phyloP scores from a whole-genome alignment of 2,329 filamentous ascomycete genomes.

The Talaromyces sp. region DNA sequence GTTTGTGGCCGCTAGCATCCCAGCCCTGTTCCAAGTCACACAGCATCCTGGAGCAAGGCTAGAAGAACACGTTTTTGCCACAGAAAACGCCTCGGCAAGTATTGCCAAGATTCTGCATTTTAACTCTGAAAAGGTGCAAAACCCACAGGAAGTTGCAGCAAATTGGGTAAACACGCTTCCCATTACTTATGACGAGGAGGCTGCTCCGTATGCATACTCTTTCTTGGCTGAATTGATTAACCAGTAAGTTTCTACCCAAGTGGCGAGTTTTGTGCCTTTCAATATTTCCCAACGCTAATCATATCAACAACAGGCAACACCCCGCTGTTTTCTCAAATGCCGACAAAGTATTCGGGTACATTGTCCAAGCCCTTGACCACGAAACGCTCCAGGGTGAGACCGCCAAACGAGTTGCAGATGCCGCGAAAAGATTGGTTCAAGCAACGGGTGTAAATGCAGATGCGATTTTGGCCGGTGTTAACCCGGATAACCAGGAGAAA shows the following conservation, averaged over 20 bases:
- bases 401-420: constrained; percentile 67
- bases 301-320: constrained; percentile 63
- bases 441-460: constrained; percentile 70
- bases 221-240: constrained; percentile 90
- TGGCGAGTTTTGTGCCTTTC: neutral
- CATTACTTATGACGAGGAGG: constrained; percentile 92
- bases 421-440: constrained; percentile 72
- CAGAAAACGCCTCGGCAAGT: constrained; percentile 92
- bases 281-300: constrained; percentile 12
- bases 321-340: constrained; percentile 73
- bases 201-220: constrained; percentile 89
- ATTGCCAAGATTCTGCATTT: constrained; percentile 96
- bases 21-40: constrained; percentile 77
- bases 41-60: constrained; percentile 74
- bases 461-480: constrained; percentile 68
- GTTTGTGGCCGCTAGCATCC: constrained; percentile 75
- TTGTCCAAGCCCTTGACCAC: constrained; percentile 83
- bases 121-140: constrained; percentile 70
- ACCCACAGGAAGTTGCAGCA: constrained; percentile 69
- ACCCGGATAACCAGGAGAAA: constrained; percentile 72
- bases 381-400: constrained; percentile 85
- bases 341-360: constrained; percentile 74
- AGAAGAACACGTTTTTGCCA: constrained; percentile 94
- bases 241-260: constrained; percentile 61
- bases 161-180: constrained; percentile 90